Evolutionary conservation across 75 land plant genomes (phyloP).

Genomic region (Picea sitchensis): DNA sequence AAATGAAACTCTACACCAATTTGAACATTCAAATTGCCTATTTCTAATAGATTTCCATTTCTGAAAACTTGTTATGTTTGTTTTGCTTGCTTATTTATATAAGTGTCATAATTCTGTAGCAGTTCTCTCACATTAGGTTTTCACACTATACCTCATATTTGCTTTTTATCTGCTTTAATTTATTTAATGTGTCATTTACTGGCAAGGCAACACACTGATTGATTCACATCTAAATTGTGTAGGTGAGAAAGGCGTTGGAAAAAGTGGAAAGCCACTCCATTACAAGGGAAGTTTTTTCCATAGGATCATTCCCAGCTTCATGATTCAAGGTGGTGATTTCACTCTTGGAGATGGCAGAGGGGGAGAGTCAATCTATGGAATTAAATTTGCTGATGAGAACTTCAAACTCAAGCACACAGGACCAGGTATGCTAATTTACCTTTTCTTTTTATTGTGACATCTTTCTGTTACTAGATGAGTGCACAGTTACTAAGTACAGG

Average conservation of each 20-base stretch:
- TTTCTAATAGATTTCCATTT: not conserved
- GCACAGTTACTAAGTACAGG: not conserved
- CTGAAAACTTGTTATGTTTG: not conserved
- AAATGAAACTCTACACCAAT: too few relatives aligned
- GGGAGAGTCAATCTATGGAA: constrained; percentile 96
- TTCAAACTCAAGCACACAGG: constrained; percentile 94
- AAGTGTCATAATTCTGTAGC: too few relatives aligned
- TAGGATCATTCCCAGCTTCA: constrained; percentile 93
- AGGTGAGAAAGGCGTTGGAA: constrained; percentile 92
- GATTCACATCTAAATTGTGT: constrained; percentile 1
- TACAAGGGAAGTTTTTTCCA: constrained; percentile 89
- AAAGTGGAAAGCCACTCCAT: constrained; percentile 82
- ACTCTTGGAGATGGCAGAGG: constrained; percentile 92
- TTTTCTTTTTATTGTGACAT: not conserved
- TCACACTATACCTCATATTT: not conserved
- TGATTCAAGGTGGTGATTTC: constrained; percentile 96
- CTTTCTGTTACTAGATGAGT: not conserved
- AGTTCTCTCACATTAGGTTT: not conserved
- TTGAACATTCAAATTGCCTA: too few relatives aligned
- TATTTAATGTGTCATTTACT: too few relatives aligned
- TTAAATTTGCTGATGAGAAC: constrained; percentile 86
- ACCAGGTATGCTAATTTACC: constrained; percentile 48
- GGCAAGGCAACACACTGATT: not conserved
- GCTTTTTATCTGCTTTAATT: not conserved
- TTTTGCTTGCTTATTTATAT: not conserved